Base-by-base conservation (phyloP, 2,329 filamentous ascomycete genomes). In the Stagonosporopsis rhizophila region DNA sequence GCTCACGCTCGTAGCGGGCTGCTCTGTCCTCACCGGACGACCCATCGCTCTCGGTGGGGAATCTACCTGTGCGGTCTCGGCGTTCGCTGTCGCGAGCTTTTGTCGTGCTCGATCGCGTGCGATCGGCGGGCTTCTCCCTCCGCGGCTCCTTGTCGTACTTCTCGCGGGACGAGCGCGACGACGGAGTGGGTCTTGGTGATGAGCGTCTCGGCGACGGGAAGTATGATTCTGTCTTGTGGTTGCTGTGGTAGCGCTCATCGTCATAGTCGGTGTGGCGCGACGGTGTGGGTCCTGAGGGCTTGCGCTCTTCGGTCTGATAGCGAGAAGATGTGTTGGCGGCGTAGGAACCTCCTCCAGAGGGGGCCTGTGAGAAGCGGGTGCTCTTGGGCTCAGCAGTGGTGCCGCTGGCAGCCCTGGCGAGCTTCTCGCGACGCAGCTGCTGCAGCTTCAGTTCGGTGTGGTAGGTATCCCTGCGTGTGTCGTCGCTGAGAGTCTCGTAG, bases 401-500 rank as follows among this genome's bases (percentile, higher is more conserved):
- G 4, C 61, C 62, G 47, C 61, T 48, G 49, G 60, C 62, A 46
- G 61, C 54, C 52, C 75, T 85, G 64, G 76, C 73, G 66, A 81
- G 75, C 58, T 80, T 76, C 63, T 87, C 81, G 60, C 78, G 86
- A 71, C 84, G 84, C 68, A 91, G 78, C 72, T 88, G 85, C 46
- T 85, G 85, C 60, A 93, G 76, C 67, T 83, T 86, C 59, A 89
- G 81, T 71, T 88, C 84, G 48, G 92, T 87, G 77, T 98, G 92
- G 75, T 97, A 96, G 64, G 87, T 87, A 56, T 81, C 77, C 57
- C 91, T 83, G 72, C 88, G 86, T 6, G 80, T 82, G 25, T 94
- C 89, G 72, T 97, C 89, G 69, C 87, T 90, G 58, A 99, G 85
- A 27, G 95, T 82, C 77, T 98, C 95, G 77, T 96, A 99, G 46